Evolutionary conservation across 2,329 filamentous ascomycete species (phyloP).

Genomic region (Endoconidiophora polonica): DNA sequence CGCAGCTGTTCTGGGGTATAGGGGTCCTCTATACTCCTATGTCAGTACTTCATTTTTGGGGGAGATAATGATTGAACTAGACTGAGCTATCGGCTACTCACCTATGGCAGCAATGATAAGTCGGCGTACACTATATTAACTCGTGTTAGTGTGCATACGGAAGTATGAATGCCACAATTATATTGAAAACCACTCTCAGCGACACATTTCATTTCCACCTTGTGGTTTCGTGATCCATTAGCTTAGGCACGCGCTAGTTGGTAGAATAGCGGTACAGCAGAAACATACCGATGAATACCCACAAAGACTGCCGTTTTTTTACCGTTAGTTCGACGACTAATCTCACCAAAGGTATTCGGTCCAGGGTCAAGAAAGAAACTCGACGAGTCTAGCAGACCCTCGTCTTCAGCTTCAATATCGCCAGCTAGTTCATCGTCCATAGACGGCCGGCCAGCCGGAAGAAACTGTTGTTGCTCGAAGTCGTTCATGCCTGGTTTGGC

Average conservation of each 20-base stretch:
- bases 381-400: constrained; percentile 1
- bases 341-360: constrained; percentile 10
- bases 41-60: not conserved
- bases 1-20: constrained; percentile 40
- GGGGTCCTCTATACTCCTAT: constrained; percentile 18
- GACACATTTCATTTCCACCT: too few species aligned
- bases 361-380: constrained; percentile 4
- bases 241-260: too few species aligned
- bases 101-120: constrained; percentile 14
- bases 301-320: constrained; percentile 11
- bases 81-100: constrained; percentile 1
- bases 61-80: too few species aligned
- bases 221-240: too few species aligned
- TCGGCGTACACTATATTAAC: constrained; percentile 11
- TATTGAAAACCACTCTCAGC: not conserved
- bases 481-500: too few species aligned
- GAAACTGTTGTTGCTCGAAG: too few species aligned
- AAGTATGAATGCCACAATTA: not conserved
- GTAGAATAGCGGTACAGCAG: too few species aligned
- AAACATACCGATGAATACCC: constrained; percentile 13
- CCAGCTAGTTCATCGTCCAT: not conserved
- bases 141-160: too few species aligned
- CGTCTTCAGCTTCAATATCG: constrained; percentile 4
- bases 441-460: too few species aligned
- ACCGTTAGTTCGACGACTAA: constrained; percentile 3